These are phyloP conservation scores for Vitis vinifera DNA, from an alignment of 164 flowering plant genomes.

Conservation along the genomic window DNA sequence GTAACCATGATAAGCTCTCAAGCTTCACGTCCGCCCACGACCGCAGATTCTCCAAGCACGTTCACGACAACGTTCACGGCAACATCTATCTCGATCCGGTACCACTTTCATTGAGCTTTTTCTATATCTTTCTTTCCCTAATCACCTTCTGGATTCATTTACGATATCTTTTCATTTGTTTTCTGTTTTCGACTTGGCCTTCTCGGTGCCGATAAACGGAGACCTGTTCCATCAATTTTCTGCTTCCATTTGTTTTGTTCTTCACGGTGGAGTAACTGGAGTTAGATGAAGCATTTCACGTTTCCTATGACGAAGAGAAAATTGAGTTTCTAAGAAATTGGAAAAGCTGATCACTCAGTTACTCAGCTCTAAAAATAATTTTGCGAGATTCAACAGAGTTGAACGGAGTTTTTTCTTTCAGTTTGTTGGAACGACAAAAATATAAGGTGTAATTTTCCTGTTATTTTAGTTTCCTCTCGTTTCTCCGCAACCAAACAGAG, in stretches of 20 bases:
- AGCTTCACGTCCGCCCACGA: neutral
- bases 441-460: neutral
- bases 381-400: too few species aligned
- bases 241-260: too few species aligned
- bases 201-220: neutral
- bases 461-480: neutral
- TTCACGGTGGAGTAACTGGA: too few species aligned
- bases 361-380: too few species aligned
- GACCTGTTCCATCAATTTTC: too few species aligned
- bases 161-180: too few species aligned
- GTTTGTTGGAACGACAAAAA: neutral
- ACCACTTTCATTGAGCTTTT: neutral
- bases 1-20: conserved; percentile 4
- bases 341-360: too few species aligned
- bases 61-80: conserved; percentile 32
- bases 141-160: too few species aligned
- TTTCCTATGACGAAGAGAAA: too few species aligned
- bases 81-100: conserved; percentile 29
- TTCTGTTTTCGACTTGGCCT: neutral
- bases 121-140: neutral
- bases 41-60: conserved; percentile 24
- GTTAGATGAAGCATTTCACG: too few species aligned
- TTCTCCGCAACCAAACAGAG: neutral
- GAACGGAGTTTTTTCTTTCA: too few species aligned
- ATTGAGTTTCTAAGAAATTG: too few species aligned